A percentile compares a stretch with the other conserved stretches of the same genome.
Conservation (phyloP, 179 eudicot species). For the Nepenthes alata region DNA sequence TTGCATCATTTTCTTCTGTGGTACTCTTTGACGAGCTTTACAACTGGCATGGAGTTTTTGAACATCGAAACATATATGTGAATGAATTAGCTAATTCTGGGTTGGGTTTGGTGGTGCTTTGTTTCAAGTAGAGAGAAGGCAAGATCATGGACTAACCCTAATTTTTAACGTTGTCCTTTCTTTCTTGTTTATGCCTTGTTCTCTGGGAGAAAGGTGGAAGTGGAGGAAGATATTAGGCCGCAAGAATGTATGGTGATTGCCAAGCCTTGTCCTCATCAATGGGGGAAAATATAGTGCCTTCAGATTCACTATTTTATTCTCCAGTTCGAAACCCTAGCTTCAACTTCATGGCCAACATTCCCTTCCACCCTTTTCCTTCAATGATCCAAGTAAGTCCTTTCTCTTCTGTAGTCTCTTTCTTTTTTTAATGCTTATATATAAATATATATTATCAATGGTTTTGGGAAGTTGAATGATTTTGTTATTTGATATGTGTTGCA, state of each 20-base stretch:
- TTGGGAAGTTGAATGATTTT: background rate
- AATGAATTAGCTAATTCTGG: no score
- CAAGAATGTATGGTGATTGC: conserved; percentile 81
- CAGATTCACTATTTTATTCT: conserved; percentile 40
- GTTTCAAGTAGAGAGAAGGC: no score
- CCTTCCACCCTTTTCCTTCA: conserved; percentile 60
- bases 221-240: background rate
- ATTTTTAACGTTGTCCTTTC: no score
- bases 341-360: conserved; percentile 65
- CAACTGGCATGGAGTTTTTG: no score
- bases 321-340: conserved; percentile 59
- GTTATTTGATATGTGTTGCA: background rate
- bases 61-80: no score
- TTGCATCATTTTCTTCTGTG: no score
- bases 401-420: conserved; percentile 2
- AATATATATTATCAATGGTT: no score
- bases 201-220: background rate
- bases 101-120: no score
- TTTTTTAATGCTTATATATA: background rate
- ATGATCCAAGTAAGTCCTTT: conserved; percentile 40
- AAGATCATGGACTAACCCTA: no score
- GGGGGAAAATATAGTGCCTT: conserved; percentile 19
- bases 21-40: no score
- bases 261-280: conserved; percentile 51
- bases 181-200: no score